Percentiles rank a stretch among this genome's conserved stretches.
These are phyloP conservation scores for Colletotrichum cuscutae DNA, from an alignment of 2,329 filamentous ascomycete genomes.

Conservation along the genomic window DNA sequence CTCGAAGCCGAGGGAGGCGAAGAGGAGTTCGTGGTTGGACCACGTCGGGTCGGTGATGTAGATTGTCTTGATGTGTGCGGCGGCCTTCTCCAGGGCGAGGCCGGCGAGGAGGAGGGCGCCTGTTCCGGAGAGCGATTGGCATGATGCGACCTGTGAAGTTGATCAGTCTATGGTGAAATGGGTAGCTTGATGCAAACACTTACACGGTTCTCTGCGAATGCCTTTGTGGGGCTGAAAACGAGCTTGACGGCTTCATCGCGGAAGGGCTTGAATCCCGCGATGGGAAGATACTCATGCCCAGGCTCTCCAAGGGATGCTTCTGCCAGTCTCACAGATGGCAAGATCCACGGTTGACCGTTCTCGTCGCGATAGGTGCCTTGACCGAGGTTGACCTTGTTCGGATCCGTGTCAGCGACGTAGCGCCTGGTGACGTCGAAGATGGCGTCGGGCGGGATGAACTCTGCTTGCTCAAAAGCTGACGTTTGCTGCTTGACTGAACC, in stretches of 20 bases:
- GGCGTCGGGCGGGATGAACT: constrained; percentile 43
- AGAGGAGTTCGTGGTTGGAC: constrained; percentile 52
- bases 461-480: constrained; percentile 37
- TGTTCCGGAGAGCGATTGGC: constrained; percentile 53
- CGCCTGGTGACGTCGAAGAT: constrained; percentile 48
- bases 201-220: constrained; percentile 42
- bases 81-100: constrained; percentile 42
- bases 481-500: constrained; percentile 18
- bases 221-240: constrained; percentile 42
- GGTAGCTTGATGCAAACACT: constrained; percentile 40
- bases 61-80: constrained; percentile 41
- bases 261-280: constrained; percentile 46
- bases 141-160: constrained; percentile 43
- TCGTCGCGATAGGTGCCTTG: constrained; percentile 52
- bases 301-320: constrained; percentile 35
- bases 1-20: constrained; percentile 44
- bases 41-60: constrained; percentile 54
- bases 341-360: constrained; percentile 49
- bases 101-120: constrained; percentile 50
- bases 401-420: constrained; percentile 43
- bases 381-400: constrained; percentile 51
- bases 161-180: constrained; percentile 57
- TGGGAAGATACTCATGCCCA: constrained; percentile 51
- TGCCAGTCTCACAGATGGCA: constrained; percentile 48
- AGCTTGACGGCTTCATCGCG: constrained; percentile 45